Evolutionary conservation across 768 basidiomycete species (phyloP).

Genomic region (Lactarius tabidus): DNA sequence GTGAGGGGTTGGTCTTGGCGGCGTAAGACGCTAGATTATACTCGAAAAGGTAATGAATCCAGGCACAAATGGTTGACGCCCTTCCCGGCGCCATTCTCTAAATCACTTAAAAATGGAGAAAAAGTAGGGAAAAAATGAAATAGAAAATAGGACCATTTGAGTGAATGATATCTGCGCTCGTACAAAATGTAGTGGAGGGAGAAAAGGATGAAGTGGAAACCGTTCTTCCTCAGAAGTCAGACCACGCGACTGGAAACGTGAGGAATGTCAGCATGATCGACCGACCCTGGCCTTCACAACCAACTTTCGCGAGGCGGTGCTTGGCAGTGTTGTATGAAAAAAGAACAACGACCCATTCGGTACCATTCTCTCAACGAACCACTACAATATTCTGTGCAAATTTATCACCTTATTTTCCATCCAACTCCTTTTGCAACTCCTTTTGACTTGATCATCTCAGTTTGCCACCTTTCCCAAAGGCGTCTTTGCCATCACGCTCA

Average conservation of each 20-base stretch:
- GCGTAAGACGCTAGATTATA: not conserved
- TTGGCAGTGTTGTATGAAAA: not conserved
- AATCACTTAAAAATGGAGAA: not conserved
- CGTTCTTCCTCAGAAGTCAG: too few relatives aligned
- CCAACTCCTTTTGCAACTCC: not conserved
- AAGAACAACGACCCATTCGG: not conserved
- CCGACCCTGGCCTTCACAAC: not conserved
- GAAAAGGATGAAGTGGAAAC: not conserved
- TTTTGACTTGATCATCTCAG: not conserved
- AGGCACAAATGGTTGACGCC: not conserved
- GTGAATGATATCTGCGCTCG: not conserved
- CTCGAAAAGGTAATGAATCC: not conserved
- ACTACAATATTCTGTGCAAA: not conserved
- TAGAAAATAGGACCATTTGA: not conserved
- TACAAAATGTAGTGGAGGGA: not conserved
- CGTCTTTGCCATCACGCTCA: constrained; percentile 78
- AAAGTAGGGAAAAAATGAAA: not conserved
- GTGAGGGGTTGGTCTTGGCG: not conserved
- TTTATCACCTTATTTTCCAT: too few relatives aligned
- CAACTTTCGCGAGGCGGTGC: not conserved
- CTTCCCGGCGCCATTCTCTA: not conserved
- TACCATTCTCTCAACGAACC: not conserved
- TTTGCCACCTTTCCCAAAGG: constrained; percentile 53
- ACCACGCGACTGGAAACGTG: too few relatives aligned
- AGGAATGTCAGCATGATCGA: not conserved